These are phyloP conservation scores for Yarrowia sp. DNA, from an alignment of 805 yeast species.

Conservation along the genomic window DNA sequence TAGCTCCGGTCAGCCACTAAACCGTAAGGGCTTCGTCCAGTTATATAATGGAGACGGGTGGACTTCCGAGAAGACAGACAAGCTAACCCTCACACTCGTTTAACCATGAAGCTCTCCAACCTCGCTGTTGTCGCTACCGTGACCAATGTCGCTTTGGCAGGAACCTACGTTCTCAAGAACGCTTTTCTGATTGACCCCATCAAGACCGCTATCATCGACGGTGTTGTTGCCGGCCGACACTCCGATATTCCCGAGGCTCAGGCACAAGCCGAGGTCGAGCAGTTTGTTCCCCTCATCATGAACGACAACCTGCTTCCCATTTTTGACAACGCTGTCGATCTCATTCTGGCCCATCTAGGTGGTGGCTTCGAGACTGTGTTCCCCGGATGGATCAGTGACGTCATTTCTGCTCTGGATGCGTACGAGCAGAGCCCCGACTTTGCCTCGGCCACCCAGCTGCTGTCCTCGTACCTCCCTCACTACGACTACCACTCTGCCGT, in stretches of 20 bases:
- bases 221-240: background rate
- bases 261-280: background rate
- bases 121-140: background rate
- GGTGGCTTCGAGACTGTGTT: background rate
- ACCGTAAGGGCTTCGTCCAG: background rate
- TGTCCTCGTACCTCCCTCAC: background rate
- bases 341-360: background rate
- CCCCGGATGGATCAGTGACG: background rate
- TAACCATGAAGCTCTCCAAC: background rate
- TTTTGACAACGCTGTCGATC: background rate
- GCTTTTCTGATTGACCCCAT: background rate
- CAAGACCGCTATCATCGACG: background rate
- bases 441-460: background rate
- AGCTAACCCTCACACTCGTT: background rate
- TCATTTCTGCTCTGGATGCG: background rate
- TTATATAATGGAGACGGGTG: background rate
- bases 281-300: constrained; percentile 11
- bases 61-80: background rate
- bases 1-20: background rate
- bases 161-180: background rate
- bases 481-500: constrained; percentile 8
- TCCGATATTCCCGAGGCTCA: background rate
- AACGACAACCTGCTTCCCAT: constrained; percentile 1
- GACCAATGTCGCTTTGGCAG: background rate
- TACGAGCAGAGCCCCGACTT: constrained; percentile 1